A percentile compares a stretch with the other conserved stretches of the same genome.
Evolutionary conservation across 2,329 filamentous ascomycete species (phyloP).

Genomic region (Colletotrichum coccodes): DNA sequence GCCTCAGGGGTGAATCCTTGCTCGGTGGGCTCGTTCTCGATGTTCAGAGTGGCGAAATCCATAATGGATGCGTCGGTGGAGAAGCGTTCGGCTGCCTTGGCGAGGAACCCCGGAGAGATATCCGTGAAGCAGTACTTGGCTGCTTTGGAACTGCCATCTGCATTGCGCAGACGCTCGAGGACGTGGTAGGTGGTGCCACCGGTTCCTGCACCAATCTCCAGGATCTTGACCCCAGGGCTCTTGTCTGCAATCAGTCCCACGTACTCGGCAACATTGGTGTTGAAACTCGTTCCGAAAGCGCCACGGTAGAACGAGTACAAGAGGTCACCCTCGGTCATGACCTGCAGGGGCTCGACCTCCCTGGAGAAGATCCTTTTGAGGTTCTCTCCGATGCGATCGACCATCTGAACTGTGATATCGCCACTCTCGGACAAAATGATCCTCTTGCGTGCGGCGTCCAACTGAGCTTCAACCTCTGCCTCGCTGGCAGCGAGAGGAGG

Average conservation of each 20-base stretch:
- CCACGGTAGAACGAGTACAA: slow-evolving; percentile 46
- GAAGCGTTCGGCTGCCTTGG: slow-evolving; percentile 45
- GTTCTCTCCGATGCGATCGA: slow-evolving; percentile 29
- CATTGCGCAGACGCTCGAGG: slow-evolving; percentile 25
- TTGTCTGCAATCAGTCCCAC: slow-evolving; percentile 37
- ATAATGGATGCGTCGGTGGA: slow-evolving; percentile 35
- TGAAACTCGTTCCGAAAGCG: slow-evolving; percentile 25
- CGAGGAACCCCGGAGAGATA: slow-evolving; percentile 53
- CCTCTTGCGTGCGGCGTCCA: slow-evolving; percentile 11
- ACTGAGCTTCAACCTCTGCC: slow-evolving; percentile 11
- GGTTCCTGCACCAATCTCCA: slow-evolving; percentile 25
- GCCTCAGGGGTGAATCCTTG: slow-evolving; percentile 46
- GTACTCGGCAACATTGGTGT: slow-evolving; percentile 27
- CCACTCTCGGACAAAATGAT: slow-evolving; percentile 26
- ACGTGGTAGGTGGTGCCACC: slow-evolving; percentile 26
- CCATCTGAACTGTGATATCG: slow-evolving; percentile 26
- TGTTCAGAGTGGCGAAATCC: slow-evolving; percentile 40
- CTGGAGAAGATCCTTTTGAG: slow-evolving; percentile 44
- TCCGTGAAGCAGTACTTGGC: slow-evolving; percentile 56
- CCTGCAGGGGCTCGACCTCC: slow-evolving; percentile 45
- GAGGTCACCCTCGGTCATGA: slow-evolving; percentile 47
- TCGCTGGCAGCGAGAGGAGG: slow-evolving; percentile 6
- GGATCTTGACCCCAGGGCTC: slow-evolving; percentile 33
- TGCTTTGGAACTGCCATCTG: slow-evolving; percentile 20
- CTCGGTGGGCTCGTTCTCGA: slow-evolving; percentile 41